Base-by-base conservation (phyloP, 2,329 filamentous ascomycete species). In the Colletotrichum sidae region DNA sequence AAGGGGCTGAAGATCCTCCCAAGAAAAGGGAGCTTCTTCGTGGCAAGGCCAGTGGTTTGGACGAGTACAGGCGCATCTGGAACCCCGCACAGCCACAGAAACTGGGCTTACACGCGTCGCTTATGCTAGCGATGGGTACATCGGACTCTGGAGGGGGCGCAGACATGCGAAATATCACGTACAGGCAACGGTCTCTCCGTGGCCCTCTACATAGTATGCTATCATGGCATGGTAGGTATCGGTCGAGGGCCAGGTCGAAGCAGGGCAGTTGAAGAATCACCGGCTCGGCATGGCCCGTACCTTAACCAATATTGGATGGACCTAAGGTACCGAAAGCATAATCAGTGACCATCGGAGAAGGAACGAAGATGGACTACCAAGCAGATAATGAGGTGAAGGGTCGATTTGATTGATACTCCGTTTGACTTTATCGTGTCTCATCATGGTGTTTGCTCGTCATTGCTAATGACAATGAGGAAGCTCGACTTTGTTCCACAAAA, bases 61-160 rank as follows among this genome's bases (percentile, higher is more conserved):
- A 66, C 47, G 63, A 57, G 62, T 56, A 45, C 37, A 37, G 39
- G 46, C 8, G 37, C 34, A 33, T 47, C 52, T 62, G 46, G 52
- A 62, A 55, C 55, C 52, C 45, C 47, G 53, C 63, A 66, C 58
- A 57, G 63, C 59, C 63, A 66, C 63, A 63, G 41, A 37, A 33
- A 37, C 34, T 39, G 15, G 45, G 57, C 45, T 38, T 9, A 9
- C 15, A 42, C 17, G 41, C 50, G 61, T 45, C 37, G 44, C 33
- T 49, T 44, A 17, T 34, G n/a, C 35, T 41, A 25, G 44, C 44
- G 13, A 17, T 15, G 15, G 44, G 15, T 17, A 15, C 25, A n/a
- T 46, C 12, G 44, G 44, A 17, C 17, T 38, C 2, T 2, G 39
- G 25, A 8, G 2, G 13, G 33, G 37, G 0, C 2, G 1, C 8